A percentile compares a stretch with the other conserved stretches of the same genome.
Conservation (phyloP, 2,329 filamentous ascomycete genomes). For the Nannizziopsis barbatae region DNA sequence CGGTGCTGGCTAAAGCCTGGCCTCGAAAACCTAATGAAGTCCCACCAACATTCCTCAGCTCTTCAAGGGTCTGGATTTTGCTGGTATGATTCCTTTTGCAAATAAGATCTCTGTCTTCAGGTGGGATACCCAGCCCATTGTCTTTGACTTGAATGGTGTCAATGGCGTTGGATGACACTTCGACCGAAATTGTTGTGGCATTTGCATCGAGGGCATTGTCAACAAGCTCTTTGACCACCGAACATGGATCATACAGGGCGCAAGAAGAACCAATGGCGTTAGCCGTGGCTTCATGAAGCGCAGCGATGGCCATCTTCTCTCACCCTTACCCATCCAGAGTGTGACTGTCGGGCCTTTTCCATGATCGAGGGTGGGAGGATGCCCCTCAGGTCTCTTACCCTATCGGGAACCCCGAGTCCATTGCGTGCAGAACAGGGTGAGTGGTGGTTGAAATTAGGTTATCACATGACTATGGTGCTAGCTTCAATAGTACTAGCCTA, state of each 20-base stretch:
- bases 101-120: slow-evolving; percentile 44
- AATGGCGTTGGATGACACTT: slow-evolving; percentile 48
- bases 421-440: background rate
- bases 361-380: background rate
- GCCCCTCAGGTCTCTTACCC: too few species aligned
- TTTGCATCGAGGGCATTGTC: slow-evolving; percentile 57
- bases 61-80: slow-evolving; percentile 49
- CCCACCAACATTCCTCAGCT: slow-evolving; percentile 45
- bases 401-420: too few species aligned
- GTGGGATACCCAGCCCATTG: slow-evolving; percentile 52
- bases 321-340: background rate
- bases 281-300: slow-evolving; percentile 34
- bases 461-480: background rate
- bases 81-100: slow-evolving; percentile 52
- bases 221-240: slow-evolving; percentile 53
- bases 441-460: slow-evolving; percentile 4
- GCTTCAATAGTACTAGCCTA: background rate
- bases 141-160: slow-evolving; percentile 53
- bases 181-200: slow-evolving; percentile 47
- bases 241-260: slow-evolving; percentile 45
- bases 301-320: slow-evolving; percentile 35
- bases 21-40: slow-evolving; percentile 53
- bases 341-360: background rate
- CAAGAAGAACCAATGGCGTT: slow-evolving; percentile 48
- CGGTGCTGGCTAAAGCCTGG: slow-evolving; percentile 52